Conservation (phyloP, 1,139 yeast species). For the Torulaspora pretoriensis region DNA sequence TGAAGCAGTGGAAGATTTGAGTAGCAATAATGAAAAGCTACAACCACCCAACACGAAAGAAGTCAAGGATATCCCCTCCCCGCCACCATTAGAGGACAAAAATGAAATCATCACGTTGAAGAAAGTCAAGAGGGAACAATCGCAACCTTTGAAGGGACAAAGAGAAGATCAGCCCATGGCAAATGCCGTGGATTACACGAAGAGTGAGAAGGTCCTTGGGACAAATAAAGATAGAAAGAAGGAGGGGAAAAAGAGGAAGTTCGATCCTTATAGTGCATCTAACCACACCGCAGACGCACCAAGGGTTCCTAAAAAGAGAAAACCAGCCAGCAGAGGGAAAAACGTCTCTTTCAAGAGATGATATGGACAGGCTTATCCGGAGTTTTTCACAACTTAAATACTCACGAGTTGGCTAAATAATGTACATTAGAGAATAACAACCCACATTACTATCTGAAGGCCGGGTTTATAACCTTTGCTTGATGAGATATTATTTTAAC, state of each 20-base stretch:
- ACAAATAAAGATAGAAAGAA: slow-evolving; percentile 6
- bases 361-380: background rate
- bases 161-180: background rate
- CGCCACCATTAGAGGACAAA: slow-evolving; percentile 21
- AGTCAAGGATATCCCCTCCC: slow-evolving; percentile 2
- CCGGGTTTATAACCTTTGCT: background rate
- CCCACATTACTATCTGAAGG: slow-evolving; percentile 2
- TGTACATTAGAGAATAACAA: slow-evolving; percentile 9
- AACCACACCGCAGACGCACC: slow-evolving; percentile 44
- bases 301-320: slow-evolving; percentile 45
- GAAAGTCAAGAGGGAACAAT: slow-evolving; percentile 15
- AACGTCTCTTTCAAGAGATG: slow-evolving; percentile 46
- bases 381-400: background rate
- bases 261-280: slow-evolving; percentile 55
- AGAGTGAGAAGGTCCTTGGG: slow-evolving; percentile 46
- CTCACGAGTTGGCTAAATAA: slow-evolving; percentile 4
- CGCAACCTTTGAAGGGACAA: background rate
- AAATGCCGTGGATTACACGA: slow-evolving; percentile 42
- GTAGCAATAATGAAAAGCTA: slow-evolving; percentile 1
- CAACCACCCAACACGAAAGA: slow-evolving; percentile 7
- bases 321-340: slow-evolving; percentile 43
- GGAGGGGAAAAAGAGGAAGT: slow-evolving; percentile 44
- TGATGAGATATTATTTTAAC: slow-evolving; percentile 40
- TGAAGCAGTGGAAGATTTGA: slow-evolving; percentile 1
- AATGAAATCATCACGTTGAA: slow-evolving; percentile 57